A percentile compares a stretch with the other conserved stretches of the same genome.
phyloP scores from a whole-genome alignment of 2,329 filamentous ascomycete species.

The Tolypocladium inflatum region DNA sequence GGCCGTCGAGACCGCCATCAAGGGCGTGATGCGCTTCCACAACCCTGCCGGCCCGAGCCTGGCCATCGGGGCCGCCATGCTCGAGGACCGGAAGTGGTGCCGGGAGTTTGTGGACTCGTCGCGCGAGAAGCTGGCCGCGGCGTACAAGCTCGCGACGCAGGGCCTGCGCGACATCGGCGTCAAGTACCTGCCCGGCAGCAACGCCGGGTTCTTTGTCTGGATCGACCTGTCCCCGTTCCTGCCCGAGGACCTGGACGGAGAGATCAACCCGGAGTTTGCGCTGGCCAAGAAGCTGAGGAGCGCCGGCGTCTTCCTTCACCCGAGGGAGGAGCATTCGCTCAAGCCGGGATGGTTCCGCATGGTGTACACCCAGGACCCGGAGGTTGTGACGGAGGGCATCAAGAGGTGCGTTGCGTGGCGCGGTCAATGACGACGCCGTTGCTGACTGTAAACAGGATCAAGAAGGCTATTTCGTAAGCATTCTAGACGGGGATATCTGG shows the following conservation, averaged over 20 bases:
- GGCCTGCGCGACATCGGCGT: conserved; percentile 31
- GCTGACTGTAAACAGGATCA: conserved; percentile 1
- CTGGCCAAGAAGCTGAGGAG: conserved; percentile 33
- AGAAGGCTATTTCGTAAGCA: conserved; percentile 3
- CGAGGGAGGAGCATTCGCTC: conserved; percentile 34
- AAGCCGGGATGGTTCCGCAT: conserved; percentile 43
- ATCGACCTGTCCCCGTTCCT: conserved; percentile 38
- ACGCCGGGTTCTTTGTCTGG: conserved; percentile 50
- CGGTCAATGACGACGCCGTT: background rate
- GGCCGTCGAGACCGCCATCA: conserved; percentile 22
- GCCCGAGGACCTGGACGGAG: conserved; percentile 14
- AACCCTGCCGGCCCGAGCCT: conserved; percentile 35
- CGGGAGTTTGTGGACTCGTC: conserved; percentile 32
- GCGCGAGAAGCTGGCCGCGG: conserved; percentile 25
- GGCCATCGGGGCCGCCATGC: conserved; percentile 30
- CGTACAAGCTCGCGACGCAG: conserved; percentile 27
- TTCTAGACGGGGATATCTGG: background rate
- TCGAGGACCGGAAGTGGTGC: conserved; percentile 36
- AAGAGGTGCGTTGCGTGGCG: conserved; percentile 15
- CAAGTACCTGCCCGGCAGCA: conserved; percentile 32
- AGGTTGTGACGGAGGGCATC: conserved; percentile 25
- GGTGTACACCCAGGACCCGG: conserved; percentile 35
- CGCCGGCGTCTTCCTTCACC: conserved; percentile 39
- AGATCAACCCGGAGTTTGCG: conserved; percentile 29
- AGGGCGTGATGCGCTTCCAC: conserved; percentile 33